These are phyloP conservation scores for Tulasnella sp. DNA, from an alignment of 768 basidiomycete genomes.

Conservation along the genomic window DNA sequence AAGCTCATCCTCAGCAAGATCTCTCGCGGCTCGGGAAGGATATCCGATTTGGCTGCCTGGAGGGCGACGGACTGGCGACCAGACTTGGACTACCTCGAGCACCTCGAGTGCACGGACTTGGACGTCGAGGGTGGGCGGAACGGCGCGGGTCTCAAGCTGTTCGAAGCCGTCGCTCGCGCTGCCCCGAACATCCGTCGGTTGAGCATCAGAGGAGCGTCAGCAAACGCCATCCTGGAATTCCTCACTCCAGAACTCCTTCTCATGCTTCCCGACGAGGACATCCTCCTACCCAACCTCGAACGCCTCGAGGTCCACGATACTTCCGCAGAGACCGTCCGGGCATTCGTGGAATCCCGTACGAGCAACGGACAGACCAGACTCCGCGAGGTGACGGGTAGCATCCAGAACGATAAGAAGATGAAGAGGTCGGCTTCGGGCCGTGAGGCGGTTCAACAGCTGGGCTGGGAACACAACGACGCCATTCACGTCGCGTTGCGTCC, in stretches of 20 bases:
- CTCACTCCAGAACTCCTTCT: conserved; percentile 23
- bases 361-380: not conserved
- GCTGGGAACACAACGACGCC: conserved; percentile 22
- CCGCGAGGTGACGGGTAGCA: conserved; percentile 19
- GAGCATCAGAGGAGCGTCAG: conserved; percentile 13
- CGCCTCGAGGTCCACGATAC: conserved; percentile 21
- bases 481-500: conserved; percentile 21
- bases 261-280: conserved; percentile 22
- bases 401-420: conserved; percentile 16
- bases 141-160: conserved; percentile 2
- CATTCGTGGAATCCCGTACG: conserved; percentile 19
- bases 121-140: not conserved
- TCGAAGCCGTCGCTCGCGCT: conserved; percentile 15
- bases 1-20: conserved; percentile 20
- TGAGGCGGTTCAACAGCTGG: conserved; percentile 22
- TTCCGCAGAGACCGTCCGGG: conserved; percentile 14
- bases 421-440: conserved; percentile 8
- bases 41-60: not conserved
- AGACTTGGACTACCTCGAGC: conserved; percentile 7
- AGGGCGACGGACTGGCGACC: conserved; percentile 11
- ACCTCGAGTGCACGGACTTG: conserved; percentile 14
- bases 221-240: conserved; percentile 16
- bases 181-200: conserved; percentile 7
- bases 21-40: not conserved
- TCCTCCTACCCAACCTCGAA: conserved; percentile 13